Evolutionary conservation across 2,329 filamentous ascomycete genomes (phyloP).

Genomic region (Fusarium sp.): DNA sequence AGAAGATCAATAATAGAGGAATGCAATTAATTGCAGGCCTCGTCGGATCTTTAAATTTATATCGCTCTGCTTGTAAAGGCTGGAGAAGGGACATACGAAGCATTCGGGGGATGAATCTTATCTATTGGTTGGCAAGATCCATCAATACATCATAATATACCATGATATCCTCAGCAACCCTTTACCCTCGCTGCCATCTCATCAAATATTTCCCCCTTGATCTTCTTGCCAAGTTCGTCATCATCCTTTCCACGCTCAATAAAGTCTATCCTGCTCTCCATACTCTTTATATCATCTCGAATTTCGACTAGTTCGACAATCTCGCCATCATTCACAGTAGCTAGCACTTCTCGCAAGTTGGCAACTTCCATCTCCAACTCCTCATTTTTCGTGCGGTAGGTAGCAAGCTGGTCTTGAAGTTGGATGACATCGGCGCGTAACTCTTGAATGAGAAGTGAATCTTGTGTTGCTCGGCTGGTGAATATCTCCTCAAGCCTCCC

Average conservation of each 20-base stretch:
- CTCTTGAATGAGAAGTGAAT: not conserved
- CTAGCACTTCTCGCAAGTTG: not conserved
- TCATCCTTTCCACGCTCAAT: constrained; percentile 4
- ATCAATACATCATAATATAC: not conserved
- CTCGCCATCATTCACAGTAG: not conserved
- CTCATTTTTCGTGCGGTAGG: not conserved
- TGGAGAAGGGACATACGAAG: too few species aligned
- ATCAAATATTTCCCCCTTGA: not conserved
- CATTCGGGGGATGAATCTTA: too few species aligned
- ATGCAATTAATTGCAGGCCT: too few species aligned
- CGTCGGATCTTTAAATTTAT: too few species aligned
- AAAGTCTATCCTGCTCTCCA: not conserved
- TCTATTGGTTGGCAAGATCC: not conserved
- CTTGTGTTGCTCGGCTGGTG: not conserved
- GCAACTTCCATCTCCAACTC: not conserved
- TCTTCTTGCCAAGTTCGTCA: not conserved
- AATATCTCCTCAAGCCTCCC: not conserved
- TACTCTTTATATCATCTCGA: not conserved
- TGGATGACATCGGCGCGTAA: not conserved
- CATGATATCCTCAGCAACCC: not conserved
- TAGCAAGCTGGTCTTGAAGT: not conserved
- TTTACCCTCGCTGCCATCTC: not conserved
- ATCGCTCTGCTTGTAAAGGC: too few species aligned
- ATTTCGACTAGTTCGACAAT: not conserved
- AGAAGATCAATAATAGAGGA: too few species aligned